Conservation (phyloP, 2,329 filamentous ascomycete genomes). For the Stenocarpella maydis region DNA sequence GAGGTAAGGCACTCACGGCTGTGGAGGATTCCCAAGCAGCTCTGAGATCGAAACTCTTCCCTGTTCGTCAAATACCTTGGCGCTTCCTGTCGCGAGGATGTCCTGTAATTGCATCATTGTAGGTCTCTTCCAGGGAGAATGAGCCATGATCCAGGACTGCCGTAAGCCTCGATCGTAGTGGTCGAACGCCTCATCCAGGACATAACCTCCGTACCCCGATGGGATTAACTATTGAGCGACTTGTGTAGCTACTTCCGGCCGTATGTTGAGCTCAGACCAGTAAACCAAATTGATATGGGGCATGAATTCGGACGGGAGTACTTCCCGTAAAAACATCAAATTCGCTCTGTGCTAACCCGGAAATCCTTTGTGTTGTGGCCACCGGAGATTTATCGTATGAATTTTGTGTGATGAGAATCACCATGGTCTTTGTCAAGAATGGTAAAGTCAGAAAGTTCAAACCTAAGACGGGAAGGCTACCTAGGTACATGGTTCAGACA, state of each 20-base stretch:
- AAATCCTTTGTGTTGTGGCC: neutral
- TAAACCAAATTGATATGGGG: neutral
- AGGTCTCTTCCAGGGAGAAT: neutral
- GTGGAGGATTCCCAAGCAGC: neutral
- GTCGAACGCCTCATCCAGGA: neutral
- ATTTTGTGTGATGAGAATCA: neutral
- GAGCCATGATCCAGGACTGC: neutral
- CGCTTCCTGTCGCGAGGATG: neutral
- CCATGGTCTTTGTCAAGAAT: neutral
- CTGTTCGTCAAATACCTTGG: neutral
- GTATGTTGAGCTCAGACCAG: neutral
- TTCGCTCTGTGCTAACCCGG: neutral
- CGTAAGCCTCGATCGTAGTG: neutral
- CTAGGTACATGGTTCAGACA: no score
- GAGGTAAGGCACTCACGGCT: neutral
- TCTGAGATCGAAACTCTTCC: neutral
- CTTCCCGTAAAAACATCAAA: neutral
- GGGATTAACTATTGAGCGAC: neutral
- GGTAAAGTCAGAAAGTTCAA: neutral
- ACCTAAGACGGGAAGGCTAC: accelerated
- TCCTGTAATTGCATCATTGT: slow-evolving; percentile 3
- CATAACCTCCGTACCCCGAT: neutral
- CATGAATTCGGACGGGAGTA: no score
- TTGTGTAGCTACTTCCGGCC: neutral
- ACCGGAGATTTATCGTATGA: neutral